phyloP scores from a whole-genome alignment of 1,284 basidiomycete genomes.

The Lentinula novae-zelandiae region DNA sequence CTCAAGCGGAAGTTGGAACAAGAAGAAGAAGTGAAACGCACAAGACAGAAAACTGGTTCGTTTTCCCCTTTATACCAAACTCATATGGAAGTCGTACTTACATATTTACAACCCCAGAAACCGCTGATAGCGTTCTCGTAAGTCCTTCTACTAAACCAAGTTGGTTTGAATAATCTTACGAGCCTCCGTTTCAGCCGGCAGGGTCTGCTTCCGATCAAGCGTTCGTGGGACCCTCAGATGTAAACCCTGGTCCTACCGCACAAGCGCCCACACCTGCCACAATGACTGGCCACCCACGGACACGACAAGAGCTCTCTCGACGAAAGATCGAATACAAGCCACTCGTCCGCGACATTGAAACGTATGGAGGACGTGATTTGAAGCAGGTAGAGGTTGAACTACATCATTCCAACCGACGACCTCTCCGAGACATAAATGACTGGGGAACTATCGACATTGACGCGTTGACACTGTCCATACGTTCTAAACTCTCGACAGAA shows the following conservation, averaged over 20 bases:
- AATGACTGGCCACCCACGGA: constrained; percentile 25
- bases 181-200: constrained; percentile 25
- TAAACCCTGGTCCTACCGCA: constrained; percentile 15
- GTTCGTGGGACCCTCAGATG: constrained; percentile 15
- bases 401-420: constrained; percentile 44
- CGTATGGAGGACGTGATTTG: constrained; percentile 83
- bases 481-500: constrained; percentile 82
- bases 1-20: constrained; percentile 67
- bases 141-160: constrained; percentile 9
- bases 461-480: constrained; percentile 83
- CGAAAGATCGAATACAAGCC: constrained; percentile 93
- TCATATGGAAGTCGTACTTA: constrained; percentile 5
- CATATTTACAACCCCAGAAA: constrained; percentile 10
- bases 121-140: constrained; percentile 15
- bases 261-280: constrained; percentile 14
- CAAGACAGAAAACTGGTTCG: constrained; percentile 66
- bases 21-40: constrained; percentile 69
- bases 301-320: constrained; percentile 50
- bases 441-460: constrained; percentile 90
- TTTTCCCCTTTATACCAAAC: constrained; percentile 12
- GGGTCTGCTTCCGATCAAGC: constrained; percentile 13
- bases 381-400: constrained; percentile 67
- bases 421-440: constrained; percentile 69
- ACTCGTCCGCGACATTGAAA: constrained; percentile 72
- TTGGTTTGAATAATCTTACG: constrained; percentile 3